These are phyloP conservation scores for Plasmodium adleri DNA, from an alignment of 169 alveolate species.

Conservation along the genomic window DNA sequence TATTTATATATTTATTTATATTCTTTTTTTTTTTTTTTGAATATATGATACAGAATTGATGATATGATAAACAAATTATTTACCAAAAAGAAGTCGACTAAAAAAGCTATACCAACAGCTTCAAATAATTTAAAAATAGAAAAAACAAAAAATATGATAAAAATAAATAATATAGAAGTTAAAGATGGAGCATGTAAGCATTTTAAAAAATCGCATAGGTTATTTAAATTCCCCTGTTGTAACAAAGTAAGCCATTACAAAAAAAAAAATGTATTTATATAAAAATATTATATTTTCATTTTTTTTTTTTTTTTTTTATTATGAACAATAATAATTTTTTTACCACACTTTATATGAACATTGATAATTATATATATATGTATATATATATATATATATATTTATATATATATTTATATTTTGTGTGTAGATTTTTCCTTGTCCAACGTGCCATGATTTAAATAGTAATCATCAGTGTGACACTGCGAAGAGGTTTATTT, in stretches of 20 bases:
- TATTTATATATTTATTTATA: background rate
- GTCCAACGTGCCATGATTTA: conserved; percentile 81
- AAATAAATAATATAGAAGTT: conserved; percentile 73
- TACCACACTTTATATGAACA: background rate
- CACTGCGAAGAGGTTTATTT: conserved; percentile 79
- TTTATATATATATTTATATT: background rate
- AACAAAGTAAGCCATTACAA: conserved; percentile 58
- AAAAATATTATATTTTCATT: background rate
- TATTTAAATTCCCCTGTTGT: conserved; percentile 82
- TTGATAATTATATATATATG: background rate
- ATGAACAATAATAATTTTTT: background rate
- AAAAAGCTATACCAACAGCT: conserved; percentile 11
- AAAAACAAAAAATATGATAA: conserved; percentile 55
- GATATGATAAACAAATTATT: conserved; percentile 69
- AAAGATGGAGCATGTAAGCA: conserved; percentile 81
- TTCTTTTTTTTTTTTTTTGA: background rate
- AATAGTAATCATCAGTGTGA: conserved; percentile 78
- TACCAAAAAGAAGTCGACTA: conserved; percentile 38
- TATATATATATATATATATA: background rate
- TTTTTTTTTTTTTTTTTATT: background rate
- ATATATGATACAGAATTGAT: conserved; percentile 29
- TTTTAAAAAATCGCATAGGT: conserved; percentile 79
- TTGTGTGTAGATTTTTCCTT: conserved; percentile 75
- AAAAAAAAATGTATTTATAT: background rate
- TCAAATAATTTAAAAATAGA: conserved; percentile 70